These are phyloP conservation scores for Lentithecium fluviatile DNA, from an alignment of 495 filamentous ascomycete genomes.

Conservation along the genomic window DNA sequence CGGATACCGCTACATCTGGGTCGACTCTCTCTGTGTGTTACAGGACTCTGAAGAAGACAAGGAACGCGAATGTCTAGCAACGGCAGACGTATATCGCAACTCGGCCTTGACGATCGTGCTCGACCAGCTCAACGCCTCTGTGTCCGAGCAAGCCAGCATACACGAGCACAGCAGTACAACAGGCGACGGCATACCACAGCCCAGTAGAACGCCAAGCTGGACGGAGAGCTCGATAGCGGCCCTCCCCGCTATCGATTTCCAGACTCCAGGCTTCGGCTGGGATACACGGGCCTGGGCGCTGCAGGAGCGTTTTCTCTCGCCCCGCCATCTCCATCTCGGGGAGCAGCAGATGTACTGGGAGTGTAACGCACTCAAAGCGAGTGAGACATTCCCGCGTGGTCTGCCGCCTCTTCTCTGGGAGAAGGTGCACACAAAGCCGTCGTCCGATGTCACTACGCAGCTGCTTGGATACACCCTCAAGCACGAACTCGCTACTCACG, in stretches of 20 bases:
- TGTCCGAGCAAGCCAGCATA: neutral
- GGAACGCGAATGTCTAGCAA: slow-evolving; percentile 16
- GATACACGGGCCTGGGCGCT: slow-evolving; percentile 32
- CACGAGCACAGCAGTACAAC: no score
- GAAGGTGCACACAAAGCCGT: slow-evolving; percentile 27
- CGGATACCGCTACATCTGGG: slow-evolving; percentile 32
- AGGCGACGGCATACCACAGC: no score
- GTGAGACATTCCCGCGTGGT: slow-evolving; percentile 31
- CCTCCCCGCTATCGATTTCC: neutral
- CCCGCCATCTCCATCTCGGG: slow-evolving; percentile 20
- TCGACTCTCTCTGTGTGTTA: slow-evolving; percentile 31
- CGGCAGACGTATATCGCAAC: slow-evolving; percentile 32
- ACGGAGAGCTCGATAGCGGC: neutral
- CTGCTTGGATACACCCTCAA: neutral
- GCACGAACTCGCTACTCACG: neutral
- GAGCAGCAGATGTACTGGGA: slow-evolving; percentile 35
- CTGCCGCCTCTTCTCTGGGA: slow-evolving; percentile 34
- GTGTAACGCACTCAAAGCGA: slow-evolving; percentile 33
- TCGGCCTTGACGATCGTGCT: slow-evolving; percentile 28
- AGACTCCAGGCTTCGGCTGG: slow-evolving; percentile 13
- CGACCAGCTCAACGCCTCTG: neutral
- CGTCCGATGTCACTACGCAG: neutral
- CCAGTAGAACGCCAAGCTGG: no score
- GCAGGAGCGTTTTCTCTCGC: slow-evolving; percentile 32
- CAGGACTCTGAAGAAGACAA: slow-evolving; percentile 32